Evolutionary conservation across 352 stramenopile genomes (phyloP).

Genomic region (Phytophthora ohioensis): DNA sequence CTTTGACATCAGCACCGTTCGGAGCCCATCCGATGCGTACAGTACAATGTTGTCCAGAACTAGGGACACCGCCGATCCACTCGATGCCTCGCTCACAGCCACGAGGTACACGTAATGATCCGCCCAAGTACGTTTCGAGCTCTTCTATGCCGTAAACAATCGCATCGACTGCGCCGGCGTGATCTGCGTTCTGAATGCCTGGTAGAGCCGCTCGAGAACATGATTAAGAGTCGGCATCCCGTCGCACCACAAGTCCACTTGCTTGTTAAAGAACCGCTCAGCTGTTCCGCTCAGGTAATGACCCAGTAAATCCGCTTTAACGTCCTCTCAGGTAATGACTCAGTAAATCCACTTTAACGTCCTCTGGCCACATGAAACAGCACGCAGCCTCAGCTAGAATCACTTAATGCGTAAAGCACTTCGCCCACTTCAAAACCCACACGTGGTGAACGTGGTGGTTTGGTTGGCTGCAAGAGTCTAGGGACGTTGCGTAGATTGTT

Average conservation of each 20-base stretch:
- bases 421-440: too few relatives aligned
- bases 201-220: constrained; percentile 5
- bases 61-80: neutral
- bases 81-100: neutral
- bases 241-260: constrained; percentile 7
- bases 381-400: neutral
- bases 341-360: constrained; percentile 13
- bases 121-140: neutral
- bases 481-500: too few relatives aligned
- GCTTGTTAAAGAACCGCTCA: constrained; percentile 14
- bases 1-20: neutral
- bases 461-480: too few relatives aligned
- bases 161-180: constrained; percentile 5
- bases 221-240: constrained; percentile 6
- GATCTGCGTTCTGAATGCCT: constrained; percentile 5
- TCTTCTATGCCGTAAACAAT: neutral
- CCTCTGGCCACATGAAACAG: constrained; percentile 5
- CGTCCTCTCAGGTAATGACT: too few relatives aligned
- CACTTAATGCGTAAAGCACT: neutral
- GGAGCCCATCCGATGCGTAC: neutral
- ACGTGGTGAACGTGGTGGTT: too few relatives aligned
- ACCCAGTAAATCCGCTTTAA: neutral
- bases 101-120: neutral
- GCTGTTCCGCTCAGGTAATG: constrained; percentile 6
- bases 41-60: neutral